A percentile compares a stretch with the other conserved stretches of the same genome.
Conservation (phyloP, 441 rosid genomes). For the Sinapis alba region DNA sequence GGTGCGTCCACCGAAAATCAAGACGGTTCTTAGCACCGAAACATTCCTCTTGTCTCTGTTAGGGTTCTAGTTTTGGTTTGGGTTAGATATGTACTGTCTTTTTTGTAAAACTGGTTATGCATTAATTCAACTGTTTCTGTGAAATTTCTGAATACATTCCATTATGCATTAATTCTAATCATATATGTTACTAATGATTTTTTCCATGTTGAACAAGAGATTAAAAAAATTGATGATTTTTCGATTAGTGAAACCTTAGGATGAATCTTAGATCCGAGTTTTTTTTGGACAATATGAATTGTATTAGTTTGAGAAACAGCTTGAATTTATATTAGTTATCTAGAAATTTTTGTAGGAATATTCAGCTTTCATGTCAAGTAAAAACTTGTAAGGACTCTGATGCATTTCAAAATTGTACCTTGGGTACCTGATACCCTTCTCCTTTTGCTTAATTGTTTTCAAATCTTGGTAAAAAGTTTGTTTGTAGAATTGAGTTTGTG, state of each 20-base stretch:
- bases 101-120: constrained; percentile 25
- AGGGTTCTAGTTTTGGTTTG: constrained; percentile 8
- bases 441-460: not conserved
- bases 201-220: not conserved
- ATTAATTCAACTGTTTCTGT: not conserved
- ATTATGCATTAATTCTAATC: not conserved
- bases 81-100: constrained; percentile 1
- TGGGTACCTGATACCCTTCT: not conserved
- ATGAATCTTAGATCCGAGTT: constrained; percentile 20
- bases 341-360: too few species aligned
- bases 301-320: not conserved
- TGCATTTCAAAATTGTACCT: not conserved
- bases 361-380: not conserved
- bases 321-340: not conserved
- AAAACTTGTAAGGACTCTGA: not conserved
- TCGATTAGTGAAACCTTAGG: not conserved
- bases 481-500: not conserved
- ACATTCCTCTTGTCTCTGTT: not conserved
- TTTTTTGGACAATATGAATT: not conserved
- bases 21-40: constrained; percentile 12
- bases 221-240: not conserved
- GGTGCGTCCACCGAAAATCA: not conserved
- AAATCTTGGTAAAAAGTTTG: not conserved
- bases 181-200: not conserved
- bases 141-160: not conserved